These are phyloP conservation scores for Polytrichum formosum DNA, from an alignment of 225 moss, liverwort and hornwort species.

Conservation along the genomic window DNA sequence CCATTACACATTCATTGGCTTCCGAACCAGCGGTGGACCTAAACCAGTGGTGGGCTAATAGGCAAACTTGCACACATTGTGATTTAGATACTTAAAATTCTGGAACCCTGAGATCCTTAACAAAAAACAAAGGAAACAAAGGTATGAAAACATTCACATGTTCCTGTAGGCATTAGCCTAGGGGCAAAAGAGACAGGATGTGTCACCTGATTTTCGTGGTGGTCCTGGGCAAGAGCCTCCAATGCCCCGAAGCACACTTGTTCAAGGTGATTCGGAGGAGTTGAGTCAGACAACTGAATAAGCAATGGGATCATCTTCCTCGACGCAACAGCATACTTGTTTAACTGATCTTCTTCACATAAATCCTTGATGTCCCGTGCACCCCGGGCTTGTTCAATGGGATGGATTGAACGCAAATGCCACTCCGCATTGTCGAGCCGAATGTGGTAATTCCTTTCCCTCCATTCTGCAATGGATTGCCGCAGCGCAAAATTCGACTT, in stretches of 20 bases:
- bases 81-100: too few species aligned
- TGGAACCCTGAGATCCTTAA: too few species aligned
- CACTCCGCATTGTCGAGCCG: constrained; percentile 62
- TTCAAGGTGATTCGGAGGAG: constrained; percentile 34
- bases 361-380: constrained; percentile 58
- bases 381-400: constrained; percentile 57
- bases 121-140: too few species aligned
- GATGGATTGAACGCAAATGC: constrained; percentile 50
- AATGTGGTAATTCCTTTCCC: constrained; percentile 68
- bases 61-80: too few species aligned
- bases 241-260: constrained; percentile 55
- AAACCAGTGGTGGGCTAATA: too few species aligned
- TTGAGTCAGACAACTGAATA: constrained; percentile 59
- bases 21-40: too few species aligned
- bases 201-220: constrained; percentile 63
- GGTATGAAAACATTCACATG: too few species aligned
- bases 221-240: constrained; percentile 59
- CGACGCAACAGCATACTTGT: constrained; percentile 72
- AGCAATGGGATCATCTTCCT: constrained; percentile 64
- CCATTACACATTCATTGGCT: too few species aligned
- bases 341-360: constrained; percentile 73
- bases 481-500: constrained; percentile 67
- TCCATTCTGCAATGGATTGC: constrained; percentile 84
- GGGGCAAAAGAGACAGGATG: background rate
- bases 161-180: background rate